phyloP scores from a whole-genome alignment of 768 basidiomycete species.

The Leucocoprinus leucothites region DNA sequence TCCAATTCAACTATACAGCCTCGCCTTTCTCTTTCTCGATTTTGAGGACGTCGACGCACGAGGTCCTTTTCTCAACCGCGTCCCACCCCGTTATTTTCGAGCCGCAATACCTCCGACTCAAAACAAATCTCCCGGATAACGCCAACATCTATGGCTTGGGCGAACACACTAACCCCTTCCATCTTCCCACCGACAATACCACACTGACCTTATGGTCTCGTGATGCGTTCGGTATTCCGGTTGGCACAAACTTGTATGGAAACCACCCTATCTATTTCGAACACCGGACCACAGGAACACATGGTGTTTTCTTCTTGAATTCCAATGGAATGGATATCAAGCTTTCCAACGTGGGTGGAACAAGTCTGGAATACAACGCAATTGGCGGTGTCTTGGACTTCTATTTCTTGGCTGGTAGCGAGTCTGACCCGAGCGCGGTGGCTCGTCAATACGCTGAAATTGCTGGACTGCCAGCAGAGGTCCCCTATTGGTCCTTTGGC shows the following conservation, averaged over 20 bases:
- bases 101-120: constrained; percentile 72
- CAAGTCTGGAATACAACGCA: constrained; percentile 66
- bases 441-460: constrained; percentile 69
- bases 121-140: constrained; percentile 52
- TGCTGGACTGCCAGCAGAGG: constrained; percentile 63
- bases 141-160: constrained; percentile 80
- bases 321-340: constrained; percentile 81
- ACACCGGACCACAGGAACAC: constrained; percentile 61
- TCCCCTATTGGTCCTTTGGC: constrained; percentile 74
- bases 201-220: constrained; percentile 61
- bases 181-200: constrained; percentile 45
- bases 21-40: constrained; percentile 64
- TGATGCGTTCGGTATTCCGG: constrained; percentile 58
- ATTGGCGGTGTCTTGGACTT: constrained; percentile 79
- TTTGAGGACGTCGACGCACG: constrained; percentile 41
- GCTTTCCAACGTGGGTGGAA: constrained; percentile 38
- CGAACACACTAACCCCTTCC: constrained; percentile 69
- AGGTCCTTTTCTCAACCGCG: constrained; percentile 61
- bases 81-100: constrained; percentile 68
- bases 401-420: constrained; percentile 72
- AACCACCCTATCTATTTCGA: constrained; percentile 75
- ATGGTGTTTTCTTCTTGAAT: constrained; percentile 68
- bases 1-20: constrained; percentile 57
- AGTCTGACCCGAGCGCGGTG: constrained; percentile 52
- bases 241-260: constrained; percentile 64